phyloP scores from a whole-genome alignment of 805 yeast genomes.

The Saccharomycopsis sp. region DNA sequence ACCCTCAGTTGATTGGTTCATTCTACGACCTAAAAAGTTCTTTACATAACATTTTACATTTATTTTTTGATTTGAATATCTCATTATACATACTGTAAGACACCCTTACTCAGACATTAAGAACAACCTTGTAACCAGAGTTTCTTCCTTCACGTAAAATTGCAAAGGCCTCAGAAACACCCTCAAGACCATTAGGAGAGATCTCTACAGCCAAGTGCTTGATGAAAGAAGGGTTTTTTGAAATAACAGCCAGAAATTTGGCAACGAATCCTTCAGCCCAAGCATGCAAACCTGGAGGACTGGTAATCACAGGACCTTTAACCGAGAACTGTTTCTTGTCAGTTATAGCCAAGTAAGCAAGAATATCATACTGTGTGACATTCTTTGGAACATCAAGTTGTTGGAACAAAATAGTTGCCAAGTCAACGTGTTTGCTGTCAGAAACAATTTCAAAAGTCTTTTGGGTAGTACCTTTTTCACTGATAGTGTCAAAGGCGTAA shows the following conservation, averaged over 20 bases:
- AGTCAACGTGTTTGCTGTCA: neutral
- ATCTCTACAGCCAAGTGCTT: neutral
- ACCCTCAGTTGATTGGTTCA: neutral
- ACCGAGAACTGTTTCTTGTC: neutral
- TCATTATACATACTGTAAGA: too few relatives aligned
- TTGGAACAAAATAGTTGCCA: neutral
- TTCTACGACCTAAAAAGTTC: neutral
- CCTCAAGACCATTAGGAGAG: neutral
- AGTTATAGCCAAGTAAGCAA: neutral
- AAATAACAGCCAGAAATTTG: neutral
- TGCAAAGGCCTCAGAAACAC: neutral
- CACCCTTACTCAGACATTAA: neutral
- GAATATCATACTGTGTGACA: neutral
- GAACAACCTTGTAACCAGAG: neutral
- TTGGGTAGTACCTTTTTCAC: neutral
- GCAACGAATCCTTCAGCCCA: neutral
- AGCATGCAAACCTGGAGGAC: neutral
- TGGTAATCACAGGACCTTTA: neutral
- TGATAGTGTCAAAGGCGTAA: constrained; percentile 32
- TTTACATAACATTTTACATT: neutral
- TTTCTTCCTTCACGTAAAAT: neutral
- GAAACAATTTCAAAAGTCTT: neutral
- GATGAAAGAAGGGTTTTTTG: neutral
- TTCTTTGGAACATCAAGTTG: neutral
- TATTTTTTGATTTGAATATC: too few relatives aligned